Evolutionary conservation across 2,329 filamentous ascomycete genomes (phyloP), one percentile per base, ranked within the genome.

Genomic region (Helotiales sp.): DNA sequence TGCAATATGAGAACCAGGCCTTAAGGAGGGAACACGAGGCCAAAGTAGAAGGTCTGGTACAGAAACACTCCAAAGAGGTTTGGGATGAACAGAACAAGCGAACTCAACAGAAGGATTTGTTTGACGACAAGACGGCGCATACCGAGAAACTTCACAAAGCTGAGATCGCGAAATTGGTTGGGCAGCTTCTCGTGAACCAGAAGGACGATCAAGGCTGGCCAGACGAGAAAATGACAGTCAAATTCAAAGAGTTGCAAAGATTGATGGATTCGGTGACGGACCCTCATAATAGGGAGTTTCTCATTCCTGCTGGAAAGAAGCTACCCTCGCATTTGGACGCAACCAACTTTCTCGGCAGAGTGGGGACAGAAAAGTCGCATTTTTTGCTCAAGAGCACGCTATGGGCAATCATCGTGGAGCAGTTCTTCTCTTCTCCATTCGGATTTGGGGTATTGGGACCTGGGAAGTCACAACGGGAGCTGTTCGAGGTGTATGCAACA

Each of bases 391-490:
- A 56, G 36, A 52, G 38, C 25, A 31, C 19, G 1, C 38, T 56
- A 2, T 56, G 54, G 54, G 9, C 30, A 1, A 44, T 56, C n/a
- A 22, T 56, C 3, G 5, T 17, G 25, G 54, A 56, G 12, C 54
- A 56, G 7, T 56, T 52, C 54, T 56, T 56, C 27, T 51, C 47
- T 17, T n/a, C 24, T 3, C 47, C 47, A 5, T 56, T 51, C 22
- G 54, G 54, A 2, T 56, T 56, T 47, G 54, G 54, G 5, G 48
- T 42, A 2, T 29, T 56, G n/a, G 54, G 54, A 4, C 25, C 53
- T 19, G 53, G 53, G 8, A 24, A 42, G 13, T 31, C 15, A 24
- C 24, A 55, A 22, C 27, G 12, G 31, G 22, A 40, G n/a, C 33
- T 55, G 6, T 49, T 49, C 19, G 33, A 42, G 3, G 19, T 55